Evolutionary conservation across 1,139 yeast genomes (phyloP).

Genomic region (Protomyces lactucae-debilis): DNA sequence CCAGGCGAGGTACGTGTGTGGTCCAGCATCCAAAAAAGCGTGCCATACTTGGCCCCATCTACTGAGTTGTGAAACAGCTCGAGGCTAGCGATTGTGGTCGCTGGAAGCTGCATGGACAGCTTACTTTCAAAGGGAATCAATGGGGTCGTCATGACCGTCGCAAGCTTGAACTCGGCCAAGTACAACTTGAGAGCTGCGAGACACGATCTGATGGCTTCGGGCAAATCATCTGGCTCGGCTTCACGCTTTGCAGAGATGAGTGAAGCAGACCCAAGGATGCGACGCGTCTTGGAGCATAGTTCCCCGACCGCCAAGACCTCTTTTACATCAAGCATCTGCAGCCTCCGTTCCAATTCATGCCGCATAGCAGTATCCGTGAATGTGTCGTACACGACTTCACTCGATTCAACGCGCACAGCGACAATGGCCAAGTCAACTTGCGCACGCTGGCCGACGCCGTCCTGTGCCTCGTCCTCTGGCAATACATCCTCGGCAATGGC

Average conservation of each 20-base stretch:
- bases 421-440: constrained; percentile 45
- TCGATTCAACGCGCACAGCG: constrained; percentile 72
- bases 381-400: constrained; percentile 66
- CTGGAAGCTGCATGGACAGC: constrained; percentile 61
- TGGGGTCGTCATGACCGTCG: constrained; percentile 50
- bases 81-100: constrained; percentile 61
- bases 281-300: constrained; percentile 40
- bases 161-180: constrained; percentile 59
- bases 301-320: constrained; percentile 55
- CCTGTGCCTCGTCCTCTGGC: background rate
- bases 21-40: constrained; percentile 71
- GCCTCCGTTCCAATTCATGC: constrained; percentile 64
- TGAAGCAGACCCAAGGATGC: background rate
- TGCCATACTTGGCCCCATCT: constrained; percentile 54
- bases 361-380: constrained; percentile 55
- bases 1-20: constrained; percentile 80
- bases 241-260: background rate
- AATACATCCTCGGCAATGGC: constrained; percentile 27
- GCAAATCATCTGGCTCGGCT: constrained; percentile 25
- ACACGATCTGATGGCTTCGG: constrained; percentile 43
- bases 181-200: constrained; percentile 50
- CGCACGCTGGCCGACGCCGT: background rate
- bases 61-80: constrained; percentile 70
- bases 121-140: constrained; percentile 51
- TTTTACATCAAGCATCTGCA: constrained; percentile 67